Evolutionary conservation across 345 rosid genomes (phyloP).

Genomic region (Xanthoceras sorbifolium): DNA sequence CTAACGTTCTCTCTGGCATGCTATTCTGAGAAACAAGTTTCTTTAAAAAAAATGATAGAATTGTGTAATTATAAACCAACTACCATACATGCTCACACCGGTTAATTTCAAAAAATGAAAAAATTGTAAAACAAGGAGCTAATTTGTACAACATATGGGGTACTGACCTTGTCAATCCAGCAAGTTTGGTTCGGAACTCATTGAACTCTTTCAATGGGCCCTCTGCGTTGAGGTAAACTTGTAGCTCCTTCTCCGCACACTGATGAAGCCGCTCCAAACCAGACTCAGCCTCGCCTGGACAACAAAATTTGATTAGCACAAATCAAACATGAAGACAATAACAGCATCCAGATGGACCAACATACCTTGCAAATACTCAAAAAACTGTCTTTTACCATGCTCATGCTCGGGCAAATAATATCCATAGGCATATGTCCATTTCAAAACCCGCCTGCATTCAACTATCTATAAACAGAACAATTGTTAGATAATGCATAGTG

Average conservation of each 20-base stretch:
- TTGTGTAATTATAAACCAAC: constrained; percentile 12
- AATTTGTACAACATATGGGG: not conserved
- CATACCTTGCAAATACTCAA: constrained; percentile 84
- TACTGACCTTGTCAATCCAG: constrained; percentile 75
- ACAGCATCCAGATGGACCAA: constrained; percentile 4
- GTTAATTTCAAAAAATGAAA: not conserved
- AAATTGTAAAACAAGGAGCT: not conserved
- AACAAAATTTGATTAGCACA: constrained; percentile 15
- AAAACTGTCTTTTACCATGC: constrained; percentile 71
- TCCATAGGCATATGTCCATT: constrained; percentile 92
- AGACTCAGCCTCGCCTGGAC: constrained; percentile 83
- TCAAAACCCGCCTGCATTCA: constrained; percentile 84
- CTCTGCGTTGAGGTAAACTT: constrained; percentile 48
- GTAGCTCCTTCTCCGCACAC: constrained; percentile 86
- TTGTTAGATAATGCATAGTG: constrained; percentile 11
- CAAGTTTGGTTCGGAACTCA: constrained; percentile 83
- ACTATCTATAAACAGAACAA: constrained; percentile 52
- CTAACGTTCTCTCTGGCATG: not conserved
- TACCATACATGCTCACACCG: not conserved
- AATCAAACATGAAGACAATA: not conserved
- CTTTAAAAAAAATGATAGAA: not conserved
- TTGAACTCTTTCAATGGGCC: constrained; percentile 76
- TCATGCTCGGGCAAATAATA: constrained; percentile 77
- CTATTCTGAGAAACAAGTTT: not conserved
- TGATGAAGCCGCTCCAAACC: constrained; percentile 91